Percentiles rank a stretch among this genome's conserved stretches.
Conservation (phyloP, 768 basidiomycete genomes). For the Trametes cingulata region DNA sequence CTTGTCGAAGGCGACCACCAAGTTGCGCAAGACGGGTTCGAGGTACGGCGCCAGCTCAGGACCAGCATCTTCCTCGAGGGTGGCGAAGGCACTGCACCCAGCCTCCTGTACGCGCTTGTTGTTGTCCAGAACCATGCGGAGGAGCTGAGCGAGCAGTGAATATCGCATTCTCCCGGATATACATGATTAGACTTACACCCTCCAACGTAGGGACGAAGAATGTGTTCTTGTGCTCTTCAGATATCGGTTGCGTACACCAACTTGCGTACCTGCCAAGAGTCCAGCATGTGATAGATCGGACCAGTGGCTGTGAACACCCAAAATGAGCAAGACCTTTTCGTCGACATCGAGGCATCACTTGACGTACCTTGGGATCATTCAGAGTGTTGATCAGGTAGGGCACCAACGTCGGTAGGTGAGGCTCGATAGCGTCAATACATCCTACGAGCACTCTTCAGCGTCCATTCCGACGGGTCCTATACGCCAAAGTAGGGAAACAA, state of each 20-base stretch:
- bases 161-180: not conserved
- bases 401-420: conserved; percentile 89
- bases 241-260: conserved; percentile 88
- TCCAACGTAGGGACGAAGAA: conserved; percentile 99
- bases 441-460: conserved; percentile 47
- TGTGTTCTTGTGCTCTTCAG: conserved; percentile 82
- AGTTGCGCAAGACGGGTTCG: conserved; percentile 90
- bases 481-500: not conserved
- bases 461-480: not conserved
- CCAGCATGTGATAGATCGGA: conserved; percentile 99
- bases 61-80: conserved; percentile 97
- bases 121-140: conserved; percentile 96
- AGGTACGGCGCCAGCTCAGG: conserved; percentile 87
- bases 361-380: conserved; percentile 83
- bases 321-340: not conserved
- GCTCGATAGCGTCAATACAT: conserved; percentile 94
- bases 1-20: conserved; percentile 95
- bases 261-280: conserved; percentile 98
- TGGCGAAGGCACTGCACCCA: conserved; percentile 98
- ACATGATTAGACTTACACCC: conserved; percentile 62
- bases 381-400: conserved; percentile 91
- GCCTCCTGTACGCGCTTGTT: conserved; percentile 99
- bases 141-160: conserved; percentile 56
- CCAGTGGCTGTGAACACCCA: conserved; percentile 74
- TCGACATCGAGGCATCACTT: not conserved